Evolutionary conservation across 1,284 basidiomycete genomes (phyloP), one percentile per base, ranked within the genome.

Genomic region (Inonotus hispidus): DNA sequence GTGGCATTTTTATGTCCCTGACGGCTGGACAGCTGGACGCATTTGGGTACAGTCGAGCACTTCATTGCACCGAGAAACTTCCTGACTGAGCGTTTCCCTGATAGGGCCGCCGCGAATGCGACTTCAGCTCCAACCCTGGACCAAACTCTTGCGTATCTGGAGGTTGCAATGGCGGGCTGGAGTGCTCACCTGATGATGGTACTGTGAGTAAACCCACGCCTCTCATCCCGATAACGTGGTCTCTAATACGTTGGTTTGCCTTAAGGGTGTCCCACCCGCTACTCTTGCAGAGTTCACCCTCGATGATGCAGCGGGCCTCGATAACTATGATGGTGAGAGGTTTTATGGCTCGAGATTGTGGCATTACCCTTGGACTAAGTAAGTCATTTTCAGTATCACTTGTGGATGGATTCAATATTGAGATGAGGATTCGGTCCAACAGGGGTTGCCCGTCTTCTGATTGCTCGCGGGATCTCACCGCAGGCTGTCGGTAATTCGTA

Each of bases 321-420:
- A 82, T 64, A 80, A 70, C 60, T 82, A 81, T 63, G 82, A 82
- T 65, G 74, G 78, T 79, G 62, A 60, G 69, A 64, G 65, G 46
- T 29, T 52, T 59, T 2, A 21, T 7, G 29, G 50, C 49, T 27
- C n/a, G 14, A 56, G 37, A 60, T 63, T 29, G 59, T 63, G 70
- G 67, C 43, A 70, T 70, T 38, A 71, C 73, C 54, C 74, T 16
- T 60, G 37, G 21, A 6, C 70, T 14, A 23, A 16, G 29, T 35
- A 14, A 45, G n/a, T 37, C 10, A 5, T 19, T 49, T 35, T 16
- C 43, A 74, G 75, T 82, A 19, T 81, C 79, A 29, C 73, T 82
- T 35, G 82, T 84, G 19, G 81, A 84, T 66, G 82, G 82, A 0
- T 82, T 77, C 70, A 85, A 87, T 70, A 68, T 87, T 7, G 85